Percentiles rank a stretch among this genome's conserved stretches.
phyloP scores from a whole-genome alignment of 192 early-diverging fungal genomes.

The Coemansia sp. region DNA sequence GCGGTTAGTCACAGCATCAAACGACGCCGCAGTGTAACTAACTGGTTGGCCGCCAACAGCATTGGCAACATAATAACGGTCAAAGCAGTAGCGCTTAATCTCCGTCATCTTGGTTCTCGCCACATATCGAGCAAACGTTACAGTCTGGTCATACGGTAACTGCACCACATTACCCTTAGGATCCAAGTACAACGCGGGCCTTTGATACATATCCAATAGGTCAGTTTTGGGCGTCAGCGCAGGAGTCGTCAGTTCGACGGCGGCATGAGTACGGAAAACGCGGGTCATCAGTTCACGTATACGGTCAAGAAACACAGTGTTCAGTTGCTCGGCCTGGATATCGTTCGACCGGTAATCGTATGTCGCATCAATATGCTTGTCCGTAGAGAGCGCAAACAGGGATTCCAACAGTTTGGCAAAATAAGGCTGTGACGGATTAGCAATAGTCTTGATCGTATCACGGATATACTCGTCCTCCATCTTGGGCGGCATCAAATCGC shows the following conservation, averaged over 20 bases:
- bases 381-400: constrained; percentile 75
- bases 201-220: constrained; percentile 63
- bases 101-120: constrained; percentile 71
- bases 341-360: constrained; percentile 77
- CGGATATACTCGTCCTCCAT: constrained; percentile 89
- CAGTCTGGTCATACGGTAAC: constrained; percentile 87
- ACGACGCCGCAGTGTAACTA: constrained; percentile 79
- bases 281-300: constrained; percentile 75
- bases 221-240: constrained; percentile 79
- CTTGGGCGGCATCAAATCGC: constrained; percentile 78
- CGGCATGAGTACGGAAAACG: constrained; percentile 85
- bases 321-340: constrained; percentile 62
- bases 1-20: constrained; percentile 83
- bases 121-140: constrained; percentile 89
- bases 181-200: constrained; percentile 81
- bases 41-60: constrained; percentile 85
- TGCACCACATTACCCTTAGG: constrained; percentile 81
- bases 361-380: constrained; percentile 87
- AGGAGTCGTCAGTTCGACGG: constrained; percentile 80
- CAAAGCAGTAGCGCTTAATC: constrained; percentile 88
- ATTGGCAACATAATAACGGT: constrained; percentile 81
- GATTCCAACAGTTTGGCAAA: constrained; percentile 80
- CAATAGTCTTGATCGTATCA: constrained; percentile 89
- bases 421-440: constrained; percentile 87
- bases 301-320: constrained; percentile 67